Conservation (phyloP, 2,329 filamentous ascomycete genomes). For the Xylaria sp. region DNA sequence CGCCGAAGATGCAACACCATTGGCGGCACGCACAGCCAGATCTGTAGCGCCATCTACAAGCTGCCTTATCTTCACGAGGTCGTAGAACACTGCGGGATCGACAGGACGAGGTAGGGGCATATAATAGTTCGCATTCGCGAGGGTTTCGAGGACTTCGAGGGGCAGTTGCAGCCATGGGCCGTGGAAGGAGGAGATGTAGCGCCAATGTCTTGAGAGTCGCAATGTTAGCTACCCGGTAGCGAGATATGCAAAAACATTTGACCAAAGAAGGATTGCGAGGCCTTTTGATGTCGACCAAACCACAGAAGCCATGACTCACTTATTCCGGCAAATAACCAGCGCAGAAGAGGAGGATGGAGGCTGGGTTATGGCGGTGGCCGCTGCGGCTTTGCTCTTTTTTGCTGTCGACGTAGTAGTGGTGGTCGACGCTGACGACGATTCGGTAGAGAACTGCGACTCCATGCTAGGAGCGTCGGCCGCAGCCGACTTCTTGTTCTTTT, state of each 20-base stretch:
- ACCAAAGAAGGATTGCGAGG: background rate
- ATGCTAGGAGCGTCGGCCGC: slow-evolving; percentile 32
- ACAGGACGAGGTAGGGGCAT: slow-evolving; percentile 75
- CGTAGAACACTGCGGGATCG: slow-evolving; percentile 80
- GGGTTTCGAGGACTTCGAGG: slow-evolving; percentile 74
- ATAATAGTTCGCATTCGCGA: slow-evolving; percentile 80
- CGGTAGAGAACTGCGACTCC: slow-evolving; percentile 28
- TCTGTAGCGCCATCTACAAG: slow-evolving; percentile 80
- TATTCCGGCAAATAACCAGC: slow-evolving; percentile 68
- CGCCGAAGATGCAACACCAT: slow-evolving; percentile 68
- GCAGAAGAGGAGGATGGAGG: slow-evolving; percentile 48
- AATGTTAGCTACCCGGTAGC: slow-evolving; percentile 13
- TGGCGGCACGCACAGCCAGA: slow-evolving; percentile 76
- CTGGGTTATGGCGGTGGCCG: slow-evolving; percentile 20
- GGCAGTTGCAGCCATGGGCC: slow-evolving; percentile 83
- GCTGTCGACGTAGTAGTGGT: slow-evolving; percentile 21
- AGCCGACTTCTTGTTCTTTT: slow-evolving; percentile 48
- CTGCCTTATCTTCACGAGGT: slow-evolving; percentile 79
- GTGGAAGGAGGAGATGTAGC: slow-evolving; percentile 81
- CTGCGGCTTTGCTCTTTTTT: slow-evolving; percentile 20
- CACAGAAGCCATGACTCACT: slow-evolving; percentile 51
- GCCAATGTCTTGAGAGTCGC: slow-evolving; percentile 67
- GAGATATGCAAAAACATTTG: slow-evolving; percentile 2
- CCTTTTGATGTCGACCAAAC: background rate
- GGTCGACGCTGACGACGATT: slow-evolving; percentile 27